Evolutionary conservation across 1,284 basidiomycete genomes (phyloP).

Genomic region (Cryptococcus sp.): DNA sequence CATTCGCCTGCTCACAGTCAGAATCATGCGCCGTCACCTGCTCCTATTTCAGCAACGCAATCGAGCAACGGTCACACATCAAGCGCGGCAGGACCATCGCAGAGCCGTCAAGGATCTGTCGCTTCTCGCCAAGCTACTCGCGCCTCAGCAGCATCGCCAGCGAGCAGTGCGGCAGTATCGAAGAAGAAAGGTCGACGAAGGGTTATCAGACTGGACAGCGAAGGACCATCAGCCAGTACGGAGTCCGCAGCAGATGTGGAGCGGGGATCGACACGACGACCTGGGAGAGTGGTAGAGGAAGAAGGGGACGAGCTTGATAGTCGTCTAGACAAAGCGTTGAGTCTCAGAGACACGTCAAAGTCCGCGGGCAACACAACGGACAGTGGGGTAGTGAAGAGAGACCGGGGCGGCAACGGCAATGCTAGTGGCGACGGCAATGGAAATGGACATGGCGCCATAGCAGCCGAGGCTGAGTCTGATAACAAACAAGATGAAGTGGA

Average conservation of each 20-base stretch:
- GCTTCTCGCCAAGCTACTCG: constrained; percentile 1
- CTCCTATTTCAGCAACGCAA: background rate
- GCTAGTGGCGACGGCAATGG: background rate
- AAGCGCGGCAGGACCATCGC: background rate
- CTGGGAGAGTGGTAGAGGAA: constrained; percentile 8
- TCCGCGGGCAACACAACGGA: background rate
- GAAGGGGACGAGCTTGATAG: constrained; percentile 10
- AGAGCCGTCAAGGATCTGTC: constrained; percentile 1
- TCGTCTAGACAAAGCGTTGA: constrained; percentile 10
- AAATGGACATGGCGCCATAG: background rate
- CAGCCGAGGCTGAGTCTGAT: too few relatives aligned
- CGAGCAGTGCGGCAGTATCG: constrained; percentile 11
- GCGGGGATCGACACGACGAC: constrained; percentile 10
- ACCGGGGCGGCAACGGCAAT: background rate
- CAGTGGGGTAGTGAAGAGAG: constrained; percentile 3
- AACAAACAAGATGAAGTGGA: too few relatives aligned
- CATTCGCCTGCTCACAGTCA: background rate
- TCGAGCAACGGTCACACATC: background rate
- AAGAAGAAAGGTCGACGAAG: constrained; percentile 26
- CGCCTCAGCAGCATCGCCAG: constrained; percentile 4
- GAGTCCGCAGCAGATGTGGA: background rate
- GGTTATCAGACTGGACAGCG: constrained; percentile 33
- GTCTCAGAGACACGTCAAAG: too few relatives aligned
- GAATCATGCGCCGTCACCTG: background rate
- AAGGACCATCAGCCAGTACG: background rate